Evolutionary conservation across 2,329 filamentous ascomycete genomes (phyloP), one percentile per base, ranked within the genome.

Genomic region (Zasmidium cellare): DNA sequence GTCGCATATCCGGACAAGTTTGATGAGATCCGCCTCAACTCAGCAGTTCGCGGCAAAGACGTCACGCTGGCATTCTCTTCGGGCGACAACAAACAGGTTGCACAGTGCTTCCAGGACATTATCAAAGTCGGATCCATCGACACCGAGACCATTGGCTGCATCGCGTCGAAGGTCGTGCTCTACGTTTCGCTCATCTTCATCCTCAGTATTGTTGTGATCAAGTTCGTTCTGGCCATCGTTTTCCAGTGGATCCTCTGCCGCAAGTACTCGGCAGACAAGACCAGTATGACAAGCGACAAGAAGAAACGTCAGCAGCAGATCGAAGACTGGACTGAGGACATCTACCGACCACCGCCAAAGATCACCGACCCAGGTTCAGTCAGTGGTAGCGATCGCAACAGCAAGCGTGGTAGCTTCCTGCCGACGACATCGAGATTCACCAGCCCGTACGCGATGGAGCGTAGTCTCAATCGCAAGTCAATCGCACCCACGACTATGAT

Each of bases 171-270:
- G 77, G 92, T 99, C 23, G 94, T 99, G 2, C 86, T 99, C 46
- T 99, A 99, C 71, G 87, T 96, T 53, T 96, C 93, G 3, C 80
- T 99, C 63, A 86, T 89, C 54, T 90, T 99, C 74, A 99, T 99
- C 76, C 77, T 99, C 59, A 87, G 91, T 3, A 91, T 99, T 52
- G 96, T 99, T 3, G 71, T 84, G 16, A 84, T 89, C 62, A 93
- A 96, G 65, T 99, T 99, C 71, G 71, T 88, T n/a, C 83, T 99
- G 52, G 94, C 94, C 11, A 72, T 97, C 46, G 75, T 93, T 58
- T 99, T 99, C 79, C 91, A 97, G 71, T 99, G 96, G 96, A 96
- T 99, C 76, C 81, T 97, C 65, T 89, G 90, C 72, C 87, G 88
- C 66, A 88, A 87, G 63, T 97, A 93, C 71, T 92, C 88, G 2